Percentiles rank a stretch among this genome's conserved stretches.
phyloP scores from a whole-genome alignment of 1,284 basidiomycete genomes.

The Ceratobasidium sp. region DNA sequence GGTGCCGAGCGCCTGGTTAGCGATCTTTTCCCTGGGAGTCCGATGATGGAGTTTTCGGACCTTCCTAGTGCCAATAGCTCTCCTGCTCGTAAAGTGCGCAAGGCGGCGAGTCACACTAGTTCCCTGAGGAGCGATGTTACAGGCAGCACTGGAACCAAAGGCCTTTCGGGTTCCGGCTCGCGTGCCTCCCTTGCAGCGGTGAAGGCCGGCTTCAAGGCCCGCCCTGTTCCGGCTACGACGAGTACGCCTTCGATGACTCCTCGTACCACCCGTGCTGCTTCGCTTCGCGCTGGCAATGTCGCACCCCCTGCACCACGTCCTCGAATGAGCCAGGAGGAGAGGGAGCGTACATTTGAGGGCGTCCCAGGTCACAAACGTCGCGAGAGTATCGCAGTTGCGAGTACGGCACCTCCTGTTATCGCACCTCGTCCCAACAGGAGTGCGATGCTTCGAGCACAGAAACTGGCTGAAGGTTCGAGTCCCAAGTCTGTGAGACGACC shows the following conservation, averaged over 20 bases:
- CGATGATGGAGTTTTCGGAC: slow-evolving; percentile 56
- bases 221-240: slow-evolving; percentile 74
- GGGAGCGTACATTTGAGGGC: slow-evolving; percentile 49
- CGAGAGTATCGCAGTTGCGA: slow-evolving; percentile 73
- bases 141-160: slow-evolving; percentile 51
- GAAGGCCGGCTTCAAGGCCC: slow-evolving; percentile 75
- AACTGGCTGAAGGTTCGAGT: slow-evolving; percentile 27
- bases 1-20: slow-evolving; percentile 81
- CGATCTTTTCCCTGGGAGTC: slow-evolving; percentile 38
- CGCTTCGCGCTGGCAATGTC: slow-evolving; percentile 64
- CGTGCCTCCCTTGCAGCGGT: slow-evolving; percentile 55
- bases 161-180: slow-evolving; percentile 64
- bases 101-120: slow-evolving; percentile 41
- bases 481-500: slow-evolving; percentile 22
- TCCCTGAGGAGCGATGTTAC: slow-evolving; percentile 46
- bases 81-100: slow-evolving; percentile 70
- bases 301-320: slow-evolving; percentile 33
- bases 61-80: slow-evolving; percentile 83
- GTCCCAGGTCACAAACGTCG: slow-evolving; percentile 50
- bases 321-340: slow-evolving; percentile 44
- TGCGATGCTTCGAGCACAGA: slow-evolving; percentile 46
- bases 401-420: slow-evolving; percentile 77
- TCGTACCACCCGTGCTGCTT: slow-evolving; percentile 78
- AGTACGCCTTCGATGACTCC: slow-evolving; percentile 77
- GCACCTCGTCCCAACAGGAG: slow-evolving; percentile 72